phyloP scores from a whole-genome alignment of 2,329 filamentous ascomycete genomes.

The Claviceps africana region DNA sequence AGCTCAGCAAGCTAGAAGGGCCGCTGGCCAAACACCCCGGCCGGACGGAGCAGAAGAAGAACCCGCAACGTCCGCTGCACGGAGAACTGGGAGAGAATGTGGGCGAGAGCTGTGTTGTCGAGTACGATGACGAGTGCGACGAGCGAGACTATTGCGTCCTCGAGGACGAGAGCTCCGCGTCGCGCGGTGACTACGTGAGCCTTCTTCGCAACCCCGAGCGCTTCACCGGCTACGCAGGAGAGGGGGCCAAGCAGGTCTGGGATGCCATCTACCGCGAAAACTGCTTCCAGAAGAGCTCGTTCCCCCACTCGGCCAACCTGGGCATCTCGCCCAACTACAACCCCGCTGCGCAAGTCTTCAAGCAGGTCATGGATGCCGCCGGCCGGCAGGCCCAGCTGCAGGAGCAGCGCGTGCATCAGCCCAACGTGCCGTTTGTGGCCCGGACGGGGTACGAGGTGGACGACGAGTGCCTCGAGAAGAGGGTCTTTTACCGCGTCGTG shows the following conservation, averaged over 20 bases:
- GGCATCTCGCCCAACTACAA: slow-evolving; percentile 32
- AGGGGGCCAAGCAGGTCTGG: slow-evolving; percentile 82
- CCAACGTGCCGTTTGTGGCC: slow-evolving; percentile 45
- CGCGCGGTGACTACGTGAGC: slow-evolving; percentile 93
- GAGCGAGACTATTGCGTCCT: slow-evolving; percentile 93
- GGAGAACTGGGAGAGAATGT: slow-evolving; percentile 75
- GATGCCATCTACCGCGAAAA: slow-evolving; percentile 95
- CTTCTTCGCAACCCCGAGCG: slow-evolving; percentile 85
- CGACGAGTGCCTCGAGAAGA: slow-evolving; percentile 92
- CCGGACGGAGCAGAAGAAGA: slow-evolving; percentile 55
- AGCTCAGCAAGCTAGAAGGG: slow-evolving; percentile 83
- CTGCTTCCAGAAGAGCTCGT: slow-evolving; percentile 66
- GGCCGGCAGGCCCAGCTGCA: slow-evolving; percentile 48
- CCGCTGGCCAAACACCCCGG: slow-evolving; percentile 83
- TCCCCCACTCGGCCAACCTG: slow-evolving; percentile 43
- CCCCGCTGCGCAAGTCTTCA: slow-evolving; percentile 46
- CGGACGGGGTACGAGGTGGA: slow-evolving; percentile 60
- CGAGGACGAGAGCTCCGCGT: slow-evolving; percentile 75
- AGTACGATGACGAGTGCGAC: slow-evolving; percentile 95
- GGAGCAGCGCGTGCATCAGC: slow-evolving; percentile 28
- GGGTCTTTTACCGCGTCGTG: slow-evolving; percentile 92
- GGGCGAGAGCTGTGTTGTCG: slow-evolving; percentile 89
- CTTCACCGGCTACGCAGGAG: slow-evolving; percentile 85
- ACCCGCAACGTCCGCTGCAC: slow-evolving; percentile 59
- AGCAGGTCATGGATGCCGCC: slow-evolving; percentile 43